Evolutionary conservation across 1,284 basidiomycete genomes (phyloP).

Genomic region (Ganoderma leucocontextum): DNA sequence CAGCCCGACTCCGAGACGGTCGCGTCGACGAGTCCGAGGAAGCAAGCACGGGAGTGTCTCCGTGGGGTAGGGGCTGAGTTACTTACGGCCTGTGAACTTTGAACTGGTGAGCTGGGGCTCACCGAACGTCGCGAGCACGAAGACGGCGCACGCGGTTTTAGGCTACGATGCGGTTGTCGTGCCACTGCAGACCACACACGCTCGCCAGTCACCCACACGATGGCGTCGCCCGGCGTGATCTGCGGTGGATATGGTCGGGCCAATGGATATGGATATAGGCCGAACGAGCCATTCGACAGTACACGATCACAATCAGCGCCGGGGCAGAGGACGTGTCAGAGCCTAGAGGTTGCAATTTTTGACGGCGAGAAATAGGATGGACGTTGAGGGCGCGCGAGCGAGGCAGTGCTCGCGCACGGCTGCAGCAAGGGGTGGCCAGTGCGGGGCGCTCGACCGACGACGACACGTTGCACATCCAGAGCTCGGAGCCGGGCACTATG

Average conservation of each 20-base stretch:
- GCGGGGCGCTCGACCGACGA: not conserved
- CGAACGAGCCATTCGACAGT: too few relatives aligned
- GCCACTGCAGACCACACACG: not conserved
- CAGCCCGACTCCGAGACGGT: too few relatives aligned
- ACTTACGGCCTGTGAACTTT: too few relatives aligned
- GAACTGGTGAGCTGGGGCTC: not conserved
- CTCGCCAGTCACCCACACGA: constrained; percentile 1
- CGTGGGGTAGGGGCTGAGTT: too few relatives aligned
- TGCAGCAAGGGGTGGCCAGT: not conserved
- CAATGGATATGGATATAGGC: too few relatives aligned
- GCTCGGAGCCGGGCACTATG: not conserved
- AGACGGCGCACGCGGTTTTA: not conserved
- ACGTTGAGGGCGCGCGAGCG: constrained; percentile 6
- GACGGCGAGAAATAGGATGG: not conserved
- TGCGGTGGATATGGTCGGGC: too few relatives aligned
- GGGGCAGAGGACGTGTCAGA: too few relatives aligned
- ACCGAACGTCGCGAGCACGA: not conserved
- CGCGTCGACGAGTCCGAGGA: too few relatives aligned
- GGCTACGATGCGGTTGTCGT: not conserved
- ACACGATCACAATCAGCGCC: not conserved
- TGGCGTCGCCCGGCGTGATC: not conserved
- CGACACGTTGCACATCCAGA: not conserved
- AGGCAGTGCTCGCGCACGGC: not conserved
- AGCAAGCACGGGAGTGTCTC: too few relatives aligned
- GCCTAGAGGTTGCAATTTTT: too few relatives aligned